phyloP scores from a whole-genome alignment of 306 rosid genomes.

The Clitoria ternatea region DNA sequence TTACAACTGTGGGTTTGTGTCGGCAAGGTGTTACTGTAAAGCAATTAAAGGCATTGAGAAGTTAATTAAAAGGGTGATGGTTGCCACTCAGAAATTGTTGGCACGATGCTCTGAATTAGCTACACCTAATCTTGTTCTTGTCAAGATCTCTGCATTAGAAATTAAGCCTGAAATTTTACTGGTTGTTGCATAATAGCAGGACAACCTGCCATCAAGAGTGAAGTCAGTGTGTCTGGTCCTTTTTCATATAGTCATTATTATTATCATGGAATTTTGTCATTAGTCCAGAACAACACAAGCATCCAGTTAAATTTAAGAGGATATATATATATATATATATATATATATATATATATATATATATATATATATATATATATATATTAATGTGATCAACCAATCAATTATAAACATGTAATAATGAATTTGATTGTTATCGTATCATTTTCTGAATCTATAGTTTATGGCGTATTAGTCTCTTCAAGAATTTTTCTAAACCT shows the following conservation, averaged over 20 bases:
- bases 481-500: too few species aligned
- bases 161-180: not conserved
- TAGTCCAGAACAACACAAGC: not conserved
- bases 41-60: not conserved
- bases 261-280: not conserved
- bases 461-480: too few species aligned
- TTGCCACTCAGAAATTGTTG: not conserved
- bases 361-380: too few species aligned
- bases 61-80: not conserved
- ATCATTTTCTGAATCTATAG: too few species aligned
- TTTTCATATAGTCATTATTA: not conserved
- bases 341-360: too few species aligned
- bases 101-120: not conserved
- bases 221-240: not conserved
- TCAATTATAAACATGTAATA: too few species aligned
- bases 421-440: too few species aligned
- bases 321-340: too few species aligned
- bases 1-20: slow-evolving; percentile 5
- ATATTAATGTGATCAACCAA: too few species aligned
- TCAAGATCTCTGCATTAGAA: not conserved
- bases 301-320: too few species aligned
- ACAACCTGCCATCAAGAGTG: not conserved
- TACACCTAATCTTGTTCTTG: not conserved
- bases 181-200: not conserved
- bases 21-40: not conserved